Conservation (phyloP, 2,329 filamentous ascomycete species). For the Fusarium domesticum region DNA sequence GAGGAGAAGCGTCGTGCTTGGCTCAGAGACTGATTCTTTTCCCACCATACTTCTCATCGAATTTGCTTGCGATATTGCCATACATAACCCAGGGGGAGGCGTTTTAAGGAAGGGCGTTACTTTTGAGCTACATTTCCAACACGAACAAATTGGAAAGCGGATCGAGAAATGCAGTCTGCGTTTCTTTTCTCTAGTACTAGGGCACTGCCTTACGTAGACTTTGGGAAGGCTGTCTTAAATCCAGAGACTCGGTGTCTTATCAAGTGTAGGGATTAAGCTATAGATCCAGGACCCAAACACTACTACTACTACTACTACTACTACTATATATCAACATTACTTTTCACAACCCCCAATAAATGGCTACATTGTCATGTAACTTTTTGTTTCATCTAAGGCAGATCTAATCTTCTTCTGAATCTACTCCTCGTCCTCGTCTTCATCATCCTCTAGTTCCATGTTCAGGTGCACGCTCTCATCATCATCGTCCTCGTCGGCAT, state of each 20-base stretch:
- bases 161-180: conserved; percentile 14
- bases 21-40: conserved; percentile 68
- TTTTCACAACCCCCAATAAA: conserved; percentile 18
- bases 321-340: conserved; percentile 6
- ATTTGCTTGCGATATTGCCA: no score
- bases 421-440: conserved; percentile 34
- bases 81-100: not conserved
- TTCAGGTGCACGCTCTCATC: conserved; percentile 58
- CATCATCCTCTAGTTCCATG: conserved; percentile 56
- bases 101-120: conserved; percentile 5
- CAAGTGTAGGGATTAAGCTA: conserved; percentile 22
- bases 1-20: conserved; percentile 93
- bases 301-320: no score
- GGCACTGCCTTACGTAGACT: not conserved
- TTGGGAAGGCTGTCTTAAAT: not conserved
- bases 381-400: conserved; percentile 6
- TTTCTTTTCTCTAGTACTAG: not conserved
- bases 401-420: conserved; percentile 14
- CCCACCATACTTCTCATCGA: no score
- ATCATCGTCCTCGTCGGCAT: conserved; percentile 45
- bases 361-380: conserved; percentile 6
- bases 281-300: conserved; percentile 9
- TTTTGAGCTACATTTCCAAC: not conserved
- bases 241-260: no score
- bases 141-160: conserved; percentile 13